A percentile compares a stretch with the other conserved stretches of the same genome.
phyloP scores from a whole-genome alignment of 139 green algal genomes.

The Klebsormidium nitens region DNA sequence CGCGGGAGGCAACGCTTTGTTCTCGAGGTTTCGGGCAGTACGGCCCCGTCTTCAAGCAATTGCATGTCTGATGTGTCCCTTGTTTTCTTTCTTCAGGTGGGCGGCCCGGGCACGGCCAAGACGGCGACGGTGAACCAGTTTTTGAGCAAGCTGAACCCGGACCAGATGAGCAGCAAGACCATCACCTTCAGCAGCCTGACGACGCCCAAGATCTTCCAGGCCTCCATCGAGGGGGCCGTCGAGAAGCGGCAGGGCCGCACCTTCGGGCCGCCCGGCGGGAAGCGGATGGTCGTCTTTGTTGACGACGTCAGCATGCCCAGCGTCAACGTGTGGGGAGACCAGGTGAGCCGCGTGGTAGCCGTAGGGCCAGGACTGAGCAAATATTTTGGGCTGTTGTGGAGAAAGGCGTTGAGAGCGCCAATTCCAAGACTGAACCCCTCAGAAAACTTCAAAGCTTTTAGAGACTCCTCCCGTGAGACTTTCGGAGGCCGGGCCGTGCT shows the following conservation, averaged over 20 bases:
- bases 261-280: constrained; percentile 80
- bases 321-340: constrained; percentile 93
- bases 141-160: constrained; percentile 63
- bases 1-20: no score
- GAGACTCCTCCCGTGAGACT: no score
- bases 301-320: constrained; percentile 90
- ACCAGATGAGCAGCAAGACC: constrained; percentile 64
- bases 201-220: constrained; percentile 87
- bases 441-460: neutral
- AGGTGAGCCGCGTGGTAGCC: no score
- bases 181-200: constrained; percentile 92
- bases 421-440: no score
- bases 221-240: constrained; percentile 64
- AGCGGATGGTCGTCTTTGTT: constrained; percentile 81
- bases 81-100: no score
- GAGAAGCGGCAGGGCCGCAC: constrained; percentile 93
- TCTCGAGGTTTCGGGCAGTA: no score
- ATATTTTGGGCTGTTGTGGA: no score
- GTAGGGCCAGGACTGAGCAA: constrained; percentile 30
- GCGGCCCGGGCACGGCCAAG: constrained; percentile 88
- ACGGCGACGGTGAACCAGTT: constrained; percentile 74
- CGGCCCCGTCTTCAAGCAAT: no score
- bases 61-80: no score
- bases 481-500: no score
- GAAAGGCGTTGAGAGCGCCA: no score